Evolutionary conservation across 1,284 basidiomycete genomes (phyloP).

Genomic region (Pyrrhoderma noxium): DNA sequence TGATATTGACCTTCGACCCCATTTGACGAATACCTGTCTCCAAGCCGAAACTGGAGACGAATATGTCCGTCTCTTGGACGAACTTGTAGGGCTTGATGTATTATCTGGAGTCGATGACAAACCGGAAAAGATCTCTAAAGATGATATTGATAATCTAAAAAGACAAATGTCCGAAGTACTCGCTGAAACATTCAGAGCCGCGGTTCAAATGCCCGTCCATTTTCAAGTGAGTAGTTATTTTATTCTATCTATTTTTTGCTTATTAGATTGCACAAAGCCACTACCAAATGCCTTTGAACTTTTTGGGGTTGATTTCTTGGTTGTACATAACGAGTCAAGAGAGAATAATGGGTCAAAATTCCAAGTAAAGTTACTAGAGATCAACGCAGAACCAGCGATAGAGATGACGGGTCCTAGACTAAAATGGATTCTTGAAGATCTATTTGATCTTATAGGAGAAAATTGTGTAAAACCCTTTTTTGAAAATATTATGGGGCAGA

Average conservation of each 20-base stretch:
- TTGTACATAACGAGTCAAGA: slow-evolving; percentile 41
- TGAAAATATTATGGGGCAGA: background rate
- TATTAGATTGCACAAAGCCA: slow-evolving; percentile 39
- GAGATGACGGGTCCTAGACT: slow-evolving; percentile 86
- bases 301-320: slow-evolving; percentile 87
- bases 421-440: slow-evolving; percentile 69
- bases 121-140: slow-evolving; percentile 29
- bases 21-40: slow-evolving; percentile 96
- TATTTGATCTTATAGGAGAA: slow-evolving; percentile 69
- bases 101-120: slow-evolving; percentile 24
- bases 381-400: slow-evolving; percentile 96
- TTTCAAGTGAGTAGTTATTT: slow-evolving; percentile 57
- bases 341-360: slow-evolving; percentile 28
- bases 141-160: slow-evolving; percentile 53
- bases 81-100: slow-evolving; percentile 40
- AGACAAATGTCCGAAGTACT: slow-evolving; percentile 61
- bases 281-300: slow-evolving; percentile 93
- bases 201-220: slow-evolving; percentile 75
- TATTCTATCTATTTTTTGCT: slow-evolving; percentile 7
- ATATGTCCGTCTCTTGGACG: slow-evolving; percentile 68
- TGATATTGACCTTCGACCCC: slow-evolving; percentile 58
- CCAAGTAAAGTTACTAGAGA: slow-evolving; percentile 76
- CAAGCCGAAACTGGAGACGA: slow-evolving; percentile 65
- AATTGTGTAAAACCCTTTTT: slow-evolving; percentile 70
- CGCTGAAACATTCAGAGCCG: slow-evolving; percentile 81